Evolutionary conservation across 208 protist species (phyloP).

Genomic region (Leishmania arabica): DNA sequence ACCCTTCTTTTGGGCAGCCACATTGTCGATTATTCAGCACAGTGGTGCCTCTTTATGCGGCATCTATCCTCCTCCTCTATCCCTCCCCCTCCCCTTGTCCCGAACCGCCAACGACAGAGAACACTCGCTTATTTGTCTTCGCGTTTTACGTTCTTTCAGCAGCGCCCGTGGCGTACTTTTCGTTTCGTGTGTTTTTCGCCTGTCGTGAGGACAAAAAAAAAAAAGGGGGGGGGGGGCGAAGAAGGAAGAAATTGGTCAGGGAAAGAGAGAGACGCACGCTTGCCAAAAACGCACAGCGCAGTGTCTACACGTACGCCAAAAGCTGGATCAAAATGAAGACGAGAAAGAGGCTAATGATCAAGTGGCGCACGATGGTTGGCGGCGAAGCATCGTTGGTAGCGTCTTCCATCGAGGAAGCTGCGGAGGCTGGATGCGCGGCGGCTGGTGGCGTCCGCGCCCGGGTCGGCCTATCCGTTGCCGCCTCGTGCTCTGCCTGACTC

Average conservation of each 20-base stretch:
- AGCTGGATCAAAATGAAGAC: slow-evolving; percentile 34
- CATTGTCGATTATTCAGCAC: not conserved
- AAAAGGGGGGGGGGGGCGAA: not conserved
- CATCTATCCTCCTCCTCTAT: not conserved
- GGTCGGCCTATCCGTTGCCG: slow-evolving; percentile 5
- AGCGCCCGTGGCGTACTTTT: not conserved
- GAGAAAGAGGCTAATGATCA: slow-evolving; percentile 12
- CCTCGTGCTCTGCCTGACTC: not conserved
- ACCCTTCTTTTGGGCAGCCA: too few species aligned
- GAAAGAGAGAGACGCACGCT: not conserved
- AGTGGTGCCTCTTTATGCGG: not conserved
- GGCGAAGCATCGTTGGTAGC: not conserved
- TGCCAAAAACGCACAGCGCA: too few species aligned
- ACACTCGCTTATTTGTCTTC: too few species aligned
- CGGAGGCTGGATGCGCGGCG: not conserved
- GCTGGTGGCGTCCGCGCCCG: slow-evolving; percentile 4
- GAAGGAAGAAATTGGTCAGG: not conserved
- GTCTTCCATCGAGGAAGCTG: not conserved
- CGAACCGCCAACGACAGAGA: not conserved
- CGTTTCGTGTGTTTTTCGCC: not conserved
- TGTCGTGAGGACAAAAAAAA: not conserved
- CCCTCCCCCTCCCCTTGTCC: not conserved
- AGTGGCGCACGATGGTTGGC: slow-evolving; percentile 6
- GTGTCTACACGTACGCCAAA: slow-evolving; percentile 20
- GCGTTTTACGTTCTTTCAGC: not conserved